Conservation (phyloP, 2,329 filamentous ascomycete species). For the Huntiella bhutanensis region DNA sequence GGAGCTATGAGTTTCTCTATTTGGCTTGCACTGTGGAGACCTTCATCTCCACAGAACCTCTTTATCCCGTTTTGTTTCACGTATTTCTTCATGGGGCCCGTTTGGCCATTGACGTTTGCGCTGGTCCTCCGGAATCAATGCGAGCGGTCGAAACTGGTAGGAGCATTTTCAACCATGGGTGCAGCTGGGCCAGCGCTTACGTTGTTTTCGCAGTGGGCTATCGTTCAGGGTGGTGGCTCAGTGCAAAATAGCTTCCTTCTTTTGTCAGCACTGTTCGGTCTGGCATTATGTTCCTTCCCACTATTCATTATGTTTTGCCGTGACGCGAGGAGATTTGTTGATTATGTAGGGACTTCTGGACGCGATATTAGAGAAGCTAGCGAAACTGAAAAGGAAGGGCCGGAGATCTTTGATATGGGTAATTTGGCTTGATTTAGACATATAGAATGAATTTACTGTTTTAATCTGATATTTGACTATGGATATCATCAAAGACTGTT, state of each 20-base stretch:
- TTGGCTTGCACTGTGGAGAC: slow-evolving; percentile 23
- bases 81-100: slow-evolving; percentile 65
- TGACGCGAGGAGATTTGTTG: slow-evolving; percentile 28
- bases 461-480: not conserved
- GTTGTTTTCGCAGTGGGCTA: slow-evolving; percentile 54
- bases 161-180: slow-evolving; percentile 59
- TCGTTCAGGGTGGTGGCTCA: slow-evolving; percentile 37
- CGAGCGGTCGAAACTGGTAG: slow-evolving; percentile 59
- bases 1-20: slow-evolving; percentile 32
- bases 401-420: too few species aligned
- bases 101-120: slow-evolving; percentile 67
- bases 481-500: slow-evolving; percentile 41
- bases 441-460: too few species aligned
- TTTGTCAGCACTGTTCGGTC: too few species aligned
- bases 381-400: not conserved
- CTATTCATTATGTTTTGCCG: slow-evolving; percentile 27
- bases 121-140: slow-evolving; percentile 65
- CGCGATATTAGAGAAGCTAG: not conserved
- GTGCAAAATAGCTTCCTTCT: slow-evolving; percentile 50
- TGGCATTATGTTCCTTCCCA: slow-evolving; percentile 21
- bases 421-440: too few species aligned
- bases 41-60: slow-evolving; percentile 25
- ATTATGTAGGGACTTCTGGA: slow-evolving; percentile 12
- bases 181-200: slow-evolving; percentile 56
- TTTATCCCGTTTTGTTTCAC: slow-evolving; percentile 47